Base-by-base conservation (phyloP, 208 protist genomes). In the Kentomonas sorsogonicus region DNA sequence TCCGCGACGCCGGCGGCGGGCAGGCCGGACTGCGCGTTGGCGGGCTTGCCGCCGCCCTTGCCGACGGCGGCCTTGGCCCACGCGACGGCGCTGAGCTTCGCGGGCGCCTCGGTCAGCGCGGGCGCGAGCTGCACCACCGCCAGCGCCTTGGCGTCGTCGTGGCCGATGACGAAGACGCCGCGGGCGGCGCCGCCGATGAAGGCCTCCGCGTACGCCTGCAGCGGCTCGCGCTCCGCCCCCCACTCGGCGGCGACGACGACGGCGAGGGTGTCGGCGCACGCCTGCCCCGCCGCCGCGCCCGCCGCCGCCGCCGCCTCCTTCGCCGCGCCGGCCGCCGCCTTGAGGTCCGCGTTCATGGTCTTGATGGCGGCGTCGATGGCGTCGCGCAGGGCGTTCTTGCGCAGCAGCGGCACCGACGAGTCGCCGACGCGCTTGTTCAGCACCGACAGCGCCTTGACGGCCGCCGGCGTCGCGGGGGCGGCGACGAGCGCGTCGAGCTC, bases 391-490 rank as follows among this genome's bases (percentile, higher is more conserved):
- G 56, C 51, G 50, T 86, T 79, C 74, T 96, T 96, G 61, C 77
- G 20, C 5, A 86, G 62, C 9, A 93, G 73, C 23, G 88, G 86
- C 15, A 83, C 74, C 4, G 53, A 40, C 60, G 83, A 92, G 59
- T 94, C 91, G 33, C 84, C 86, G 26, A 94, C 73, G 53, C 90
- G 90, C 66, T 94, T 94, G 66, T 91, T 92, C 43, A 94, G 78
- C 48, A 95, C 88, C 3, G 83, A 92, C 16, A 96, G 77, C n/a
- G 78, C 67, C 70, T 96, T 96, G 27, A 87, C 66, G 51, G 67
- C 84, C 26, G 78, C 69, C 16, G 77, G 84, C 6, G 73, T 74
- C n/a, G 66, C 64, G 9, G 59, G 44, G 30, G 6, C 54, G 10
- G 62, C 33, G 18, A 63, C 48, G 22, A 93, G 62, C 16, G 60